These are phyloP conservation scores for Geotrichum klebahnii DNA, from an alignment of 1,139 yeast genomes.

Conservation along the genomic window DNA sequence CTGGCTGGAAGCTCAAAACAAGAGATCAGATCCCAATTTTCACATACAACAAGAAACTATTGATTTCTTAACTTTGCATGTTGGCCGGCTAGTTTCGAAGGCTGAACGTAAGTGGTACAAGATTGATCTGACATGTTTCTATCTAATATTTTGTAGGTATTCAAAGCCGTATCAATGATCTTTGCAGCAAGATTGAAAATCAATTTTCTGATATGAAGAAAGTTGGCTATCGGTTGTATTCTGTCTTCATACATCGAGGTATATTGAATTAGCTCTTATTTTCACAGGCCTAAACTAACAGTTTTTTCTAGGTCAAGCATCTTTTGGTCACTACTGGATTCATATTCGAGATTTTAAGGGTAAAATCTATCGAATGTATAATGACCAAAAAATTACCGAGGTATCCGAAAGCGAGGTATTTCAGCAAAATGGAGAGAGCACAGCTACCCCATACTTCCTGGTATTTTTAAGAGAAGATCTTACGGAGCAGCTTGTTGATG, in stretches of 20 bases:
- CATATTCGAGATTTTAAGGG: conserved; percentile 74
- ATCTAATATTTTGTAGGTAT: conserved; percentile 1
- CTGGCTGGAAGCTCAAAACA: conserved; percentile 44
- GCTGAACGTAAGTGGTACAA: neutral
- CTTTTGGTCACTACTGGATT: conserved; percentile 95
- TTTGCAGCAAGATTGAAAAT: conserved; percentile 49
- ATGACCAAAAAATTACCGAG: conserved; percentile 84
- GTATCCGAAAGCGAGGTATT: conserved; percentile 73
- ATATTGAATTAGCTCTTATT: neutral
- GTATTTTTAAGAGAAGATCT: conserved; percentile 72
- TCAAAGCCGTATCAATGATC: conserved; percentile 22
- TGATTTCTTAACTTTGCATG: conserved; percentile 36
- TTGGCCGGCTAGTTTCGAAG: conserved; percentile 22
- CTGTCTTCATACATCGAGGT: conserved; percentile 85
- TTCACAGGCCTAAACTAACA: neutral
- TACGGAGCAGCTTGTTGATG: conserved; percentile 58
- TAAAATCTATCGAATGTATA: conserved; percentile 76
- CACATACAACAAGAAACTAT: conserved; percentile 23
- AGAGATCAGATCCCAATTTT: conserved; percentile 17
- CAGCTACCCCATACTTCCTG: conserved; percentile 90
- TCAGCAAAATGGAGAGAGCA: conserved; percentile 51
- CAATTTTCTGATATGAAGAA: conserved; percentile 60
- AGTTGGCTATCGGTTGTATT: conserved; percentile 78
- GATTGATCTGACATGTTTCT: neutral
- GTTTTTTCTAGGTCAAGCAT: conserved; percentile 59